Evolutionary conservation across 179 eudicot genomes (phyloP), one percentile per base, ranked within the genome.

Genomic region (Nepenthes alata): DNA sequence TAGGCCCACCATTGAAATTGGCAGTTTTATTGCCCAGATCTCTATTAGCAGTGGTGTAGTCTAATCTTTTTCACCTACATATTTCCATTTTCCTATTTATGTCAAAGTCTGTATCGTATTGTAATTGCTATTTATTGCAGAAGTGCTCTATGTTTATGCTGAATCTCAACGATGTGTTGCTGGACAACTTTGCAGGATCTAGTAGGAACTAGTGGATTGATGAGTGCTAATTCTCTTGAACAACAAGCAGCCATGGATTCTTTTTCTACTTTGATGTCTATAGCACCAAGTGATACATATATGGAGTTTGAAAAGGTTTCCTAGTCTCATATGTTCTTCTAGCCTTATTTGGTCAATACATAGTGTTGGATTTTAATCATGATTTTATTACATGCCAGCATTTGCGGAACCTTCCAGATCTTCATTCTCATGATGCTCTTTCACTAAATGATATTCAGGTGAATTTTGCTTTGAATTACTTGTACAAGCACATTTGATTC

Each of bases 271-370:
- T 72, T 94, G 80, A 94, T 94, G 97, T 74, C 89, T 67, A 71
- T 94, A 60, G 58, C 77, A 62, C 97, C 99, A 9, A 82, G 77
- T 71, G 85, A 85, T 73, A 78, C 87, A 55, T 94, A 80, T 69
- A 14, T 57, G n/a, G 94, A 94, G 77, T 94, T 94, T 80, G 94
- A 82, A 72, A 83, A 90, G 96, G 99, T 93, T 60, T 55, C 5
- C 25, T 57, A 11, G 25, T 36, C 12, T 7, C 16, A 57, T 44
- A 3, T 38, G 38, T 1, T 58, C 36, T n/a, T 57, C 0, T 55
- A 41, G 45, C 8, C 45, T 41, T 4, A 41, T 54, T 35, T 8
- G 14, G 4, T 39, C 2, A 4, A 47, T 53, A 2, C 2, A 2
- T 3, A 2, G 8, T 56, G 39, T 37, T 56, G 38, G 4, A 16